phyloP scores from a whole-genome alignment of 176 grass and related monocot genomes.

The Miscanthus lutarioriparius region DNA sequence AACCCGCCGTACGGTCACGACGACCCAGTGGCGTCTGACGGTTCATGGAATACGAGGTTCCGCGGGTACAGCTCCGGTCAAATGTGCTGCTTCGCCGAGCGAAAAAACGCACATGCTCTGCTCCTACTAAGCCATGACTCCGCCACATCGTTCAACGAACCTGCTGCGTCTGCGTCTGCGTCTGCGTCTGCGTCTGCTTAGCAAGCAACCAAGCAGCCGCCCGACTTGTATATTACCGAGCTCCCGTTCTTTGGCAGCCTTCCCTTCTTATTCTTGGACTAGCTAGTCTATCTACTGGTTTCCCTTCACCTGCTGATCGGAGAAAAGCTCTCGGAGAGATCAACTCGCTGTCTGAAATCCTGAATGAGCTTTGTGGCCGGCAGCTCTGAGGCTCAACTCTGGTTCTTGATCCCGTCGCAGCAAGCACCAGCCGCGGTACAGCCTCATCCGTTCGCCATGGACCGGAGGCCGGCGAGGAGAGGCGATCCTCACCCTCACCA shows the following conservation, averaged over 20 bases:
- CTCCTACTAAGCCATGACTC: no score
- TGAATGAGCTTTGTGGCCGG: slow-evolving; percentile 8
- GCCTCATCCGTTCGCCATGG: background rate
- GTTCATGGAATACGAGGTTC: slow-evolving; percentile 29
- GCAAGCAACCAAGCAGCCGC: slow-evolving; percentile 4
- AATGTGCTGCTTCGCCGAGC: background rate
- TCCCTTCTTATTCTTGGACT: background rate
- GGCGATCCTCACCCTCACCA: background rate
- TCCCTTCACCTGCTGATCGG: background rate
- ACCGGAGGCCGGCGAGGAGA: background rate
- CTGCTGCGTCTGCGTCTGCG: background rate
- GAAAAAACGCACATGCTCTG: background rate
- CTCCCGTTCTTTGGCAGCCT: background rate
- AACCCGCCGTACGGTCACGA: background rate
- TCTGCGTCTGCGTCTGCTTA: background rate
- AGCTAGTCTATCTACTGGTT: no score
- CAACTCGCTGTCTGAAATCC: background rate
- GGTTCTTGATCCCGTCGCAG: background rate
- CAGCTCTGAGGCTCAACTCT: background rate
- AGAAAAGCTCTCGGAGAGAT: background rate
- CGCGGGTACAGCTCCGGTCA: slow-evolving; percentile 2
- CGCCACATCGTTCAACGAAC: slow-evolving; percentile 37
- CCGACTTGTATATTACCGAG: background rate
- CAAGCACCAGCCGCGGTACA: background rate
- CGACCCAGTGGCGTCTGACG: background rate